Percentiles rank a stretch among this genome's conserved stretches.
These are phyloP conservation scores for Wickerhamiella alocasiicola DNA, from an alignment of 805 yeast species.

Conservation along the genomic window DNA sequence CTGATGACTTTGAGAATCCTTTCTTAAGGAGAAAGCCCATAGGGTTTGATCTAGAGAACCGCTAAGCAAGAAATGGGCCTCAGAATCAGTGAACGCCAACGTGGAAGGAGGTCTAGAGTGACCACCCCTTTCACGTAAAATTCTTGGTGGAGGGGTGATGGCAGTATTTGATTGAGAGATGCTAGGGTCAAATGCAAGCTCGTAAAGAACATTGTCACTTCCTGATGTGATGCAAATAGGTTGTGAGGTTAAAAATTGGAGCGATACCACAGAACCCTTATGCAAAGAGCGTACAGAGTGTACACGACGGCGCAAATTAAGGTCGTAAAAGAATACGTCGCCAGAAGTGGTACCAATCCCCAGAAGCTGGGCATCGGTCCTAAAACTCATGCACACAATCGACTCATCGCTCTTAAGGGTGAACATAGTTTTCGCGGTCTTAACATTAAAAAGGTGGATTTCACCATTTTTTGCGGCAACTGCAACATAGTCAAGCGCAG, in stretches of 20 bases:
- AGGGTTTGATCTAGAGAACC: constrained; percentile 77
- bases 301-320: constrained; percentile 57
- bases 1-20: constrained; percentile 93
- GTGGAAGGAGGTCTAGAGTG: constrained; percentile 81
- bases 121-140: constrained; percentile 91
- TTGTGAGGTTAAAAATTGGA: constrained; percentile 75
- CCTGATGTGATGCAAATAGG: constrained; percentile 83
- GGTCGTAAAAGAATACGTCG: constrained; percentile 74
- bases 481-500: constrained; percentile 67
- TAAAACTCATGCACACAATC: constrained; percentile 55
- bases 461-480: constrained; percentile 62
- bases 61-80: constrained; percentile 72
- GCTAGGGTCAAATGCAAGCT: constrained; percentile 87
- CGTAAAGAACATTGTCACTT: constrained; percentile 79
- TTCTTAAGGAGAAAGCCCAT: constrained; percentile 86
- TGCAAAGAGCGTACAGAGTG: constrained; percentile 68
- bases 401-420: constrained; percentile 31
- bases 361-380: constrained; percentile 78
- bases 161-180: constrained; percentile 43
- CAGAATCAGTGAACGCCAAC: constrained; percentile 63
- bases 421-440: constrained; percentile 47
- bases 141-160: constrained; percentile 79
- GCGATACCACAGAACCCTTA: constrained; percentile 67
- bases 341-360: constrained; percentile 72
- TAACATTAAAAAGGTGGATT: constrained; percentile 52